Evolutionary conservation across 2,329 filamentous ascomycete species (phyloP), one percentile per base, ranked within the genome.

Genomic region (Trichoderma citrinoviride): DNA sequence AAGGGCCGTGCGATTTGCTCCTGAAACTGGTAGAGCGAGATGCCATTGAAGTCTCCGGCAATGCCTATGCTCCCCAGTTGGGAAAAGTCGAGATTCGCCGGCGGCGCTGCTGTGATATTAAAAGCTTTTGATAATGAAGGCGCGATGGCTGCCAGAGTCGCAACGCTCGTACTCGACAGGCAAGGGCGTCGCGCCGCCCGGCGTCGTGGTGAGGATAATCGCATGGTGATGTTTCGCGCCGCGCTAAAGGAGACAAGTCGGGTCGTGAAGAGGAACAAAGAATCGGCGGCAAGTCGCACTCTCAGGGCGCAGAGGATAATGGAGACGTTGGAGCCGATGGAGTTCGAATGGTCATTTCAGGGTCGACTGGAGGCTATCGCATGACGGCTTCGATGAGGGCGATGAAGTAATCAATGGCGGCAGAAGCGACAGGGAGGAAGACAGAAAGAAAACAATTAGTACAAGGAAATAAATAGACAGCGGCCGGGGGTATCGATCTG

Each of bases 1-100:
- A 87, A 85, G 17, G 84, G 79, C 67, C 83, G 81, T 76, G 94
- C 87, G 65, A 82, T 88, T 76, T 99, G 94, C 68, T 90, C 91
- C 72, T 90, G 83, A 72, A 88, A 98, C 74, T 93, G 82, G 80
- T 95, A 98, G 44, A 97, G 81, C 14, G 95, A 97, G 71, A 98
- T 90, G 62, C 93, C 92, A 72, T 91, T 87, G 75, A 97, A 99
- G 77, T 97, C 89, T 71, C 95, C 95, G 1, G 88, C 90, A 66
- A 99, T 83, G 62, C 91, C 93, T 70, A 97, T 88, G 71, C 90
- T 87, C 65, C 95, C 95, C 41, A 99, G 81, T 65, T 87, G 81
- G 29, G 84, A 85, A 66, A 97, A 84, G 74, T 96, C 90, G 74
- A 99, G 85, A 72, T 93, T 88, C 64, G 90, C 81, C 15, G 86